Evolutionary conservation across 805 yeast genomes (phyloP).

Genomic region (Spathaspora arborariae): DNA sequence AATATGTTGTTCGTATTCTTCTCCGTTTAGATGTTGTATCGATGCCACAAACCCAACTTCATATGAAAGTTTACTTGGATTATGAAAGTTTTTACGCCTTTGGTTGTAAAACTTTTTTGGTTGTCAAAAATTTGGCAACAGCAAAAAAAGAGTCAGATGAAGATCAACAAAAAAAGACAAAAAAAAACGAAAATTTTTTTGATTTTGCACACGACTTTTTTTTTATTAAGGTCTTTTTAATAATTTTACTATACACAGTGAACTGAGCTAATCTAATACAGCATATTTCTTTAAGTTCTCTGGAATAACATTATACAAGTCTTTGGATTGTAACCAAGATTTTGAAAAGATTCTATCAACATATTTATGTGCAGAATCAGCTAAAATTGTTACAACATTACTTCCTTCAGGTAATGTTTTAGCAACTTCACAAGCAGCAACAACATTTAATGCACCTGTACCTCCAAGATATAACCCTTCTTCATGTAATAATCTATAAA

Average conservation of each 20-base stretch:
- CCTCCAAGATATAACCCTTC: slow-evolving; percentile 92
- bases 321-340: slow-evolving; percentile 72
- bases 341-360: slow-evolving; percentile 76
- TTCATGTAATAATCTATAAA: slow-evolving; percentile 76
- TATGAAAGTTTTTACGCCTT: not conserved
- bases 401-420: slow-evolving; percentile 68
- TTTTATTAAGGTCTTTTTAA: too few relatives aligned
- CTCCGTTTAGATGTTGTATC: not conserved
- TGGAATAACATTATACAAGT: slow-evolving; percentile 64
- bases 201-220: not conserved
- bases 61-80: not conserved
- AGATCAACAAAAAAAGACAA: not conserved
- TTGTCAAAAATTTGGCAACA: not conserved
- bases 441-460: slow-evolving; percentile 86
- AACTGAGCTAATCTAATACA: slow-evolving; percentile 23
- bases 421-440: slow-evolving; percentile 81
- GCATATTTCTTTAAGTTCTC: slow-evolving; percentile 67
- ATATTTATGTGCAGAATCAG: slow-evolving; percentile 89
- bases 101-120: not conserved
- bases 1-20: too few relatives aligned
- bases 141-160: not conserved
- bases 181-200: not conserved
- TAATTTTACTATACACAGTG: not conserved
- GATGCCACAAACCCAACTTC: not conserved
- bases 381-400: slow-evolving; percentile 83